phyloP scores from a whole-genome alignment of 2,329 filamentous ascomycete genomes.

The Neonectria neomacrospora region DNA sequence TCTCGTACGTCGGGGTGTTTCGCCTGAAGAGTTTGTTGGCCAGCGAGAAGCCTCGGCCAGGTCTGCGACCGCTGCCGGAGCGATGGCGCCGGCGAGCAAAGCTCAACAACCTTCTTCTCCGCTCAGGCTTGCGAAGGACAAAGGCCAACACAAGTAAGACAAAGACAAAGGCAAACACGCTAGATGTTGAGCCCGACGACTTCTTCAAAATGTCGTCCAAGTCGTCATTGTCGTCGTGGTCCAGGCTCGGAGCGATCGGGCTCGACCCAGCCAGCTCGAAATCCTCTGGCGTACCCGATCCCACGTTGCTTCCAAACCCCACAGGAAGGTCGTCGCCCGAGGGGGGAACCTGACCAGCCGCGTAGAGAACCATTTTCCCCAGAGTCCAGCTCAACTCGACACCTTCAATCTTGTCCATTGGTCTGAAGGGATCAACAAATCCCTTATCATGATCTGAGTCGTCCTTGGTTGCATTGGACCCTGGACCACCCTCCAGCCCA shows the following conservation, averaged over 20 bases:
- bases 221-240: slow-evolving; percentile 63
- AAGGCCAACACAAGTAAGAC: slow-evolving; percentile 76
- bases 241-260: slow-evolving; percentile 43
- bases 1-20: slow-evolving; percentile 74
- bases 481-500: slow-evolving; percentile 74
- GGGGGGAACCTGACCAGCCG: slow-evolving; percentile 85
- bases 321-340: slow-evolving; percentile 73
- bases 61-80: slow-evolving; percentile 47
- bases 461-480: slow-evolving; percentile 78
- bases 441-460: slow-evolving; percentile 73
- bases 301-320: slow-evolving; percentile 90
- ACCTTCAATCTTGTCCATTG: slow-evolving; percentile 90
- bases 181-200: slow-evolving; percentile 76
- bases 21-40: slow-evolving; percentile 75
- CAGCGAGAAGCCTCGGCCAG: slow-evolving; percentile 62
- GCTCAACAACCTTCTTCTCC: slow-evolving; percentile 59
- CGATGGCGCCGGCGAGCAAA: slow-evolving; percentile 46
- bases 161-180: slow-evolving; percentile 80
- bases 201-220: slow-evolving; percentile 73
- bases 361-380: slow-evolving; percentile 96
- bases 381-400: slow-evolving; percentile 97
- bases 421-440: slow-evolving; percentile 87
- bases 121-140: slow-evolving; percentile 82
- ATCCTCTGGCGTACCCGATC: slow-evolving; percentile 72
- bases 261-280: slow-evolving; percentile 84